phyloP scores from a whole-genome alignment of 129 eudicot genomes.

The Solidago caesia region DNA sequence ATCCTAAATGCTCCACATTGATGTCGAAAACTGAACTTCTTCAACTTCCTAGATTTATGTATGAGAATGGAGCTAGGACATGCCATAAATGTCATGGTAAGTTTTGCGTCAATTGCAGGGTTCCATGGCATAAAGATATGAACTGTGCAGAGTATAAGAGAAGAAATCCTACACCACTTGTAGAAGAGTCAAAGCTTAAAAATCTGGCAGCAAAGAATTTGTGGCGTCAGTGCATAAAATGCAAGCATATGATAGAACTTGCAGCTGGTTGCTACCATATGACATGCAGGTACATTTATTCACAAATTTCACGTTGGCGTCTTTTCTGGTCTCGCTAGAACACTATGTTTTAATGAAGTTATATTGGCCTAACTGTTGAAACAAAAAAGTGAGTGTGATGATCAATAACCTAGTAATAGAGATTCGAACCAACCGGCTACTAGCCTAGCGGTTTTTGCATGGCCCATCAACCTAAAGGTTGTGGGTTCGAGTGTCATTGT shows the following conservation, averaged over 20 bases:
- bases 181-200: conserved; percentile 66
- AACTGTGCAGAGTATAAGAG: conserved; percentile 47
- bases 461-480: too few relatives aligned
- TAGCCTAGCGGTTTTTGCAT: too few relatives aligned
- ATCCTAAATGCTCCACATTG: conserved; percentile 72
- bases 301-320: neutral
- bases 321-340: neutral
- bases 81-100: conserved; percentile 53
- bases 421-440: too few relatives aligned
- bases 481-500: too few relatives aligned
- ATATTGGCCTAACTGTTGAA: neutral
- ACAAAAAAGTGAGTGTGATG: neutral
- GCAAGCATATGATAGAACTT: conserved; percentile 83
- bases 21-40: conserved; percentile 63
- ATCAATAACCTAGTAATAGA: neutral
- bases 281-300: conserved; percentile 73
- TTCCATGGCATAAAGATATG: conserved; percentile 71
- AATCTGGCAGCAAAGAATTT: conserved; percentile 60
- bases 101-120: conserved; percentile 72
- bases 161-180: conserved; percentile 40
- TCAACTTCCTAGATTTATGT: conserved; percentile 24
- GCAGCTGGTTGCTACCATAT: conserved; percentile 84
- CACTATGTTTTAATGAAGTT: conserved; percentile 7
- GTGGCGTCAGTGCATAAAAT: conserved; percentile 85
- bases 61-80: conserved; percentile 36